Evolutionary conservation across 2,329 filamentous ascomycete genomes (phyloP).

Genomic region (Exserohilum rostratum): DNA sequence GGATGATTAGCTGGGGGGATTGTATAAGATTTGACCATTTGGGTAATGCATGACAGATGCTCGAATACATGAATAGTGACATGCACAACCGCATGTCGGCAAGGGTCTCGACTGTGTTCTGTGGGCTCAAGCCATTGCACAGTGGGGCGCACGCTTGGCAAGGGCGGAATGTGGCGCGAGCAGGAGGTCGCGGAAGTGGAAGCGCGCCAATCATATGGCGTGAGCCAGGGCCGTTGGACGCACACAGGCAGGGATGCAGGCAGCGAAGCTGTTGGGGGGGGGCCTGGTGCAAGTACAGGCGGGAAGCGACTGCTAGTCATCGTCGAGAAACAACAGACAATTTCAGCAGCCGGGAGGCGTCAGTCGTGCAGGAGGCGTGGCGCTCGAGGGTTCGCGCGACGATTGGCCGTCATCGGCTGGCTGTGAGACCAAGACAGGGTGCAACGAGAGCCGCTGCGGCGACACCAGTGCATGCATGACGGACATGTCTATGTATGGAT

Average conservation of each 20-base stretch:
- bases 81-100: constrained; percentile 10
- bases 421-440: no score
- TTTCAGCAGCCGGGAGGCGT: background rate
- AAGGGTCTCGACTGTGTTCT: constrained; percentile 17
- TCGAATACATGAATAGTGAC: constrained; percentile 8
- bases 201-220: constrained; percentile 6
- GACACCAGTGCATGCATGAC: no score
- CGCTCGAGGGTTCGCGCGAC: constrained; percentile 3
- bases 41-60: constrained; percentile 10
- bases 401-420: constrained; percentile 3
- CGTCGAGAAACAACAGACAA: background rate
- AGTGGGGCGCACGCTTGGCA: constrained; percentile 5
- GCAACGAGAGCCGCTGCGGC: no score
- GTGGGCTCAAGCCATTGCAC: constrained; percentile 11
- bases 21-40: constrained; percentile 10
- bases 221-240: constrained; percentile 6
- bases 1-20: constrained; percentile 2
- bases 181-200: constrained; percentile 6
- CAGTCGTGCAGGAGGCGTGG: constrained; percentile 3
- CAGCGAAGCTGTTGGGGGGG: no score
- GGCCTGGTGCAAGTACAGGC: no score
- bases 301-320: background rate
- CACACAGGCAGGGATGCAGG: background rate
- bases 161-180: constrained; percentile 17
- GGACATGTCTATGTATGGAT: no score